Evolutionary conservation across 768 basidiomycete genomes (phyloP), one percentile per base, ranked within the genome.

Genomic region (Lactarius pseudohatsudake): DNA sequence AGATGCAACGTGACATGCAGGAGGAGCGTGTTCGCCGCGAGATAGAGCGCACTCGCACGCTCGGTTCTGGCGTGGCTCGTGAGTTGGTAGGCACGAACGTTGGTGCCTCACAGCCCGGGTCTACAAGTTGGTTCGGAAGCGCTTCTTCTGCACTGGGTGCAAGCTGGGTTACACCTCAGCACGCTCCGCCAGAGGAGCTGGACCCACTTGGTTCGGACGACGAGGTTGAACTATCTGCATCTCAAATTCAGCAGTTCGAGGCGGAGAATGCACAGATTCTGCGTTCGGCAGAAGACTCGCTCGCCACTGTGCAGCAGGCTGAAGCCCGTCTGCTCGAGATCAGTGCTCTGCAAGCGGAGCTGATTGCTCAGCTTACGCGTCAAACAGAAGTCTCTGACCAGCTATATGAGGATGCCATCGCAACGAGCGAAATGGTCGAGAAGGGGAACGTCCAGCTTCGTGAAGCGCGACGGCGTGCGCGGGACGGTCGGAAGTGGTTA

Each of bases 381-480:
- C 97, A 99, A 81, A 91, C 91, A 2, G 96, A 96, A 79, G 77
- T 95, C 70, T 94, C 95, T 11, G 96, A 98, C 72, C 87, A 93
- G 76, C 79, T 99, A 67, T 97, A 94, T 74, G 94, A 97, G 71
- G 96, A 99, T 73, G 96, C 94, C 10, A 89, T 97, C 62, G 86
- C 90, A 2, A 92, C 91, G 34, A 90, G 92, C 13, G 87, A 86
- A 9, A 90, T 87, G 57, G 88, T 98, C 45, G 91, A 91, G 71
- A 91, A 90, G 75, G 95, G 96, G 40, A 98, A 98, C 72, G 81
- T 84, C 53, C 94, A 99, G 77, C 81, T 99, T 64, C 88, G 85
- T 75, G 93, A 95, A 79, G 96, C 97, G 18, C 87, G 87, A 75
- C 83, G 92, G 75, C 82, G 95, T 64, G 91, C 90, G 36, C 87